A percentile compares a stretch with the other conserved stretches of the same genome.
These are phyloP conservation scores for Sanghuangporus sanghuang DNA, from an alignment of 1,284 basidiomycete species.

Conservation along the genomic window DNA sequence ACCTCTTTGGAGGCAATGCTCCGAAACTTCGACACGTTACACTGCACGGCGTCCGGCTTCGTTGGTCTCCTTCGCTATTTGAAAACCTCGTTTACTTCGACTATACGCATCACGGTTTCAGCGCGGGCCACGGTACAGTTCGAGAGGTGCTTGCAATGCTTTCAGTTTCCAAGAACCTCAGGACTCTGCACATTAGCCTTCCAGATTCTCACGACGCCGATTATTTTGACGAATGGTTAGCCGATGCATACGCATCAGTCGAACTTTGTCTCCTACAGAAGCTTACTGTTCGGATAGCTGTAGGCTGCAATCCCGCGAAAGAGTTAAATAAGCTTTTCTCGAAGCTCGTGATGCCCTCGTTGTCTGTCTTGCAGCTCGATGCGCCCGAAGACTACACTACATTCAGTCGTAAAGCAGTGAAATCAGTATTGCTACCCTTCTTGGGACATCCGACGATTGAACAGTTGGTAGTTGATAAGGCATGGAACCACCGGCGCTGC, in stretches of 20 bases:
- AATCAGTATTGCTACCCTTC: neutral
- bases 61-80: slow-evolving; percentile 57
- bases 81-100: slow-evolving; percentile 55
- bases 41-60: slow-evolving; percentile 56
- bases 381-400: neutral
- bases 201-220: neutral
- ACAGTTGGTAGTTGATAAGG: neutral
- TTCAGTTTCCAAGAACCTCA: neutral
- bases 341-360: slow-evolving; percentile 7
- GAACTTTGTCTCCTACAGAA: neutral
- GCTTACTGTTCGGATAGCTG: slow-evolving; percentile 1
- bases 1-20: slow-evolving; percentile 55
- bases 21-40: slow-evolving; percentile 49
- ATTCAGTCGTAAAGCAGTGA: slow-evolving; percentile 9
- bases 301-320: neutral
- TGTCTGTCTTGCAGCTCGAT: slow-evolving; percentile 1
- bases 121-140: slow-evolving; percentile 21
- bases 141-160: slow-evolving; percentile 15
- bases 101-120: slow-evolving; percentile 38
- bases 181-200: neutral
- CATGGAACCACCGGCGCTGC: slow-evolving; percentile 4
- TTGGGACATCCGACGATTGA: slow-evolving; percentile 8
- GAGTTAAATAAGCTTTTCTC: slow-evolving; percentile 5
- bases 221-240: neutral
- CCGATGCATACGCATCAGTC: neutral